A percentile compares a stretch with the other conserved stretches of the same genome.
phyloP scores from a whole-genome alignment of 108 stramenopile genomes.

The Nitzschia palea region DNA sequence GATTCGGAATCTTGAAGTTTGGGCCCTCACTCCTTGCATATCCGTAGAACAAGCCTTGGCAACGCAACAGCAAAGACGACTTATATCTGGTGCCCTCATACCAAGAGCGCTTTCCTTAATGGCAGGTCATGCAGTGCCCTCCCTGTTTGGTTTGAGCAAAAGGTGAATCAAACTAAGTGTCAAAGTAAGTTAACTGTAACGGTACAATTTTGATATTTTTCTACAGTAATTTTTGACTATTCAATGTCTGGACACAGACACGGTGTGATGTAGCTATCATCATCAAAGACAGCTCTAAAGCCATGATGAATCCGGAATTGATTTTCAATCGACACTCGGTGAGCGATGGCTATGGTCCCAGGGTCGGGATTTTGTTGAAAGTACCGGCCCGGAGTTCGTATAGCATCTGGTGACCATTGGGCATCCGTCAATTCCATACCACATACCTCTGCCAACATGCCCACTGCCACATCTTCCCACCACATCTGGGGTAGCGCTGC shows the following conservation, averaged over 20 bases:
- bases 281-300: neutral
- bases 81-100: constrained; percentile 1
- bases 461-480: constrained; percentile 2
- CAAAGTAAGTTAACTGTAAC: too few species aligned
- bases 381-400: neutral
- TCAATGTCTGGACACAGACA: neutral
- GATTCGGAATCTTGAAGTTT: constrained; percentile 73
- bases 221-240: neutral
- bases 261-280: neutral
- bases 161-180: too few species aligned
- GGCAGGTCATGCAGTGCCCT: too few species aligned
- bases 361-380: neutral
- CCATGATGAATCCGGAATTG: neutral
- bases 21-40: constrained; percentile 66
- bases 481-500: neutral
- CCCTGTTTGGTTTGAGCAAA: too few species aligned
- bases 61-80: constrained; percentile 4
- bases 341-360: neutral
- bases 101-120: neutral
- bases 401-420: neutral
- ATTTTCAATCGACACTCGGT: neutral
- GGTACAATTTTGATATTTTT: too few species aligned
- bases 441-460: constrained; percentile 1
- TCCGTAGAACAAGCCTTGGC: constrained; percentile 32
- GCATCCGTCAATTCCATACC: neutral